Evolutionary conservation across 129 eudicot genomes (phyloP).

Genomic region (Flaveria brownii): DNA sequence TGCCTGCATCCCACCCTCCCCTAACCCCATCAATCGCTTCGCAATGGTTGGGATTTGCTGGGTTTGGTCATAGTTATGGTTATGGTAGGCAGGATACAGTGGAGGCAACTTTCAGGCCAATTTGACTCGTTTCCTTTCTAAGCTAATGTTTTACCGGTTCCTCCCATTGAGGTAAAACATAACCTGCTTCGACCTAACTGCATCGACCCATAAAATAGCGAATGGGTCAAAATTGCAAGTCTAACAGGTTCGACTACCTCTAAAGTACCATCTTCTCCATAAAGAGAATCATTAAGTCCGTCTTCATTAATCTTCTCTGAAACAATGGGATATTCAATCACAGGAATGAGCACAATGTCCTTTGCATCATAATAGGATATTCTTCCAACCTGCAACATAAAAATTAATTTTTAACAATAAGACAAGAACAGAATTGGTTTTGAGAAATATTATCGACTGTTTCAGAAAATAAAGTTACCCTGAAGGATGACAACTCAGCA

Average conservation of each 20-base stretch:
- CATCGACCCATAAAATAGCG: conserved; percentile 1
- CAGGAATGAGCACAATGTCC: conserved; percentile 56
- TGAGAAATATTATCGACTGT: neutral
- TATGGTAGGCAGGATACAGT: neutral
- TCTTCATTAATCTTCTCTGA: conserved; percentile 50
- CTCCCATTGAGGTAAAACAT: neutral
- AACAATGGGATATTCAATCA: conserved; percentile 65
- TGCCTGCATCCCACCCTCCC: too few species aligned
- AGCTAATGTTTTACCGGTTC: neutral
- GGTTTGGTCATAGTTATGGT: neutral
- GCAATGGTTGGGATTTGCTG: too few species aligned
- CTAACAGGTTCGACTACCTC: conserved; percentile 58
- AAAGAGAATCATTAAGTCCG: conserved; percentile 55
- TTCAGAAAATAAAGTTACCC: conserved; percentile 46
- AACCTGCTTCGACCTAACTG: neutral
- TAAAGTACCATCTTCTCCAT: conserved; percentile 85
- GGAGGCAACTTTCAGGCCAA: conserved; percentile 11
- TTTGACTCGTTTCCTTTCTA: conserved; percentile 2
- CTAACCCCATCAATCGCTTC: too few species aligned
- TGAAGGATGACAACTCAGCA: conserved; percentile 77
- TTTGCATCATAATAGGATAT: conserved; percentile 55
- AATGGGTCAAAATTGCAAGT: neutral
- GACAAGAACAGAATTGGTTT: conserved; percentile 4
- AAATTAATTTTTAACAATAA: neutral
- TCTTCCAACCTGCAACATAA: conserved; percentile 66